phyloP scores from a whole-genome alignment of 2,329 filamentous ascomycete species.

The Fusarium bactridioides region DNA sequence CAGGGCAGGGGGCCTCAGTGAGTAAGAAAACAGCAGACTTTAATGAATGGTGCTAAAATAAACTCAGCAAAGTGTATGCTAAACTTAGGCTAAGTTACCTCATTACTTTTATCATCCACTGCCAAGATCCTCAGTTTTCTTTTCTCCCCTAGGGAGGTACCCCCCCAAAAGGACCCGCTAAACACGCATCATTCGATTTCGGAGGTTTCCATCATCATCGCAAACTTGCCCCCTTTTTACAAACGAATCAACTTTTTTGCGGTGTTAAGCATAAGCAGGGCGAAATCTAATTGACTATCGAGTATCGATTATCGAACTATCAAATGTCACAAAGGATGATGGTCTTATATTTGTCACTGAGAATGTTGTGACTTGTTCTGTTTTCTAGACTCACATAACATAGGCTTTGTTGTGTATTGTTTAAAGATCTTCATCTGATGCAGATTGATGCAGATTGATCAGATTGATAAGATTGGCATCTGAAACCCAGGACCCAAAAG shows the following conservation, averaged over 20 bases:
- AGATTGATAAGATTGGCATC: constrained; percentile 43
- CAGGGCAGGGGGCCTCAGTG: constrained; percentile 14
- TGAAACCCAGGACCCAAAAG: constrained; percentile 13
- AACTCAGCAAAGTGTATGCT: rapidly evolving
- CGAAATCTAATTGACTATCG: not conserved
- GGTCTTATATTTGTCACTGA: not conserved
- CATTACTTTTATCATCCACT: not conserved
- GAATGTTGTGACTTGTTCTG: not conserved
- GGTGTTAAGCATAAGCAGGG: not conserved
- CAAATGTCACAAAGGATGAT: not conserved
- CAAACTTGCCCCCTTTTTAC: constrained; percentile 18
- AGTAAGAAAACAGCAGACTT: not conserved
- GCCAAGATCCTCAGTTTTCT: not conserved
- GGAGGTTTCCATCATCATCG: constrained; percentile 36
- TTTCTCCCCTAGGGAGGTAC: not conserved
- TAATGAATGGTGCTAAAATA: not conserved
- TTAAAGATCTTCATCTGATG: constrained; percentile 36
- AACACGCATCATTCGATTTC: constrained; percentile 41
- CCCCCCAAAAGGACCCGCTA: constrained; percentile 23
- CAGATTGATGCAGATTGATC: constrained; percentile 41
- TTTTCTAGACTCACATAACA: not conserved
- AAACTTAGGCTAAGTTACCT: rapidly evolving
- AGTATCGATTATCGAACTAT: not conserved
- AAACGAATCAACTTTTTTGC: not conserved
- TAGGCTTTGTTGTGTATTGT: not conserved